These are phyloP conservation scores for Boletus putidus DNA, from an alignment of 1,284 basidiomycete species.

Conservation along the genomic window DNA sequence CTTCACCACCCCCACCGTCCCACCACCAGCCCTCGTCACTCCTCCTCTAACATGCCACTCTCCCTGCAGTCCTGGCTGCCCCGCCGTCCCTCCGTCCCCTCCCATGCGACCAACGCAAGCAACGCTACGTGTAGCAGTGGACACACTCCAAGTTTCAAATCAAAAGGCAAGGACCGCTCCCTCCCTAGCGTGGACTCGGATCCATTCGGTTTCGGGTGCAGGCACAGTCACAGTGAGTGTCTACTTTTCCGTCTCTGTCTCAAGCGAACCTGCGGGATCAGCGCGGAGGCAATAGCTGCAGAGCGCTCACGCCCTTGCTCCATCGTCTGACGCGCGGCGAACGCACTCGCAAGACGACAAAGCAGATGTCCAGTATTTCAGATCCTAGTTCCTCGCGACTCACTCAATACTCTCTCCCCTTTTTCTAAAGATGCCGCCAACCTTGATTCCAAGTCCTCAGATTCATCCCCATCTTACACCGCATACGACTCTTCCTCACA, in stretches of 20 bases:
- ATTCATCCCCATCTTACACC: constrained; percentile 23
- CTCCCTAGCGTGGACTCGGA: constrained; percentile 7
- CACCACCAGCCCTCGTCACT: constrained; percentile 6
- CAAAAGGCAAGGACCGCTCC: constrained; percentile 24
- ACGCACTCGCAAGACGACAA: constrained; percentile 8
- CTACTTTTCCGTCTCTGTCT: neutral
- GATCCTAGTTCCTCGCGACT: constrained; percentile 5
- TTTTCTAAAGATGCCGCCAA: constrained; percentile 22
- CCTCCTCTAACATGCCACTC: constrained; percentile 17
- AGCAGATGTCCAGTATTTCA: neutral
- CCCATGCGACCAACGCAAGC: constrained; percentile 1
- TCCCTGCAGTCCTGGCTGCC: constrained; percentile 25
- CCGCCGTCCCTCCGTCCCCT: constrained; percentile 23
- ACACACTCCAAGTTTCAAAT: neutral
- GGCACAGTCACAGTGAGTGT: constrained; percentile 20
- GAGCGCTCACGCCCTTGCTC: neutral
- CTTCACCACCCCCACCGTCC: constrained; percentile 14
- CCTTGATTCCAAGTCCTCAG: constrained; percentile 16
- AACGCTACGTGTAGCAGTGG: neutral
- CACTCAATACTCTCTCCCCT: neutral
- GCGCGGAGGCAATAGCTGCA: constrained; percentile 6
- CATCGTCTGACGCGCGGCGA: constrained; percentile 5
- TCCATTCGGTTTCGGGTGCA: constrained; percentile 2
- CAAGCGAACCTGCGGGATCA: constrained; percentile 2
- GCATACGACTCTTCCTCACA: constrained; percentile 14